Base-by-base conservation (phyloP, 306 rosid species). In the Carpinus fangiana region DNA sequence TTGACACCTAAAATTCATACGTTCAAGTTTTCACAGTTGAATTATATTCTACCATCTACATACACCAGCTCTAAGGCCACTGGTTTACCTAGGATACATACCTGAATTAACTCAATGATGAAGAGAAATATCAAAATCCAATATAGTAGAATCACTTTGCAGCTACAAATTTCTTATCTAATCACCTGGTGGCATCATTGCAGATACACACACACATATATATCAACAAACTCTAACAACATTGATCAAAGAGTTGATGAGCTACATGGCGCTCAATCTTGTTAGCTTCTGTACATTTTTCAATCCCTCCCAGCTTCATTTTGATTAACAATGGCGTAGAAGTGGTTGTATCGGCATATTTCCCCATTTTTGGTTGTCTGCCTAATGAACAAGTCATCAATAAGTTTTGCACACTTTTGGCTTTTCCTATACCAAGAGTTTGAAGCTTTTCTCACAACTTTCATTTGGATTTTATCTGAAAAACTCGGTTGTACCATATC, bases 401-500 rank as follows among this genome's bases (percentile, higher is more conserved):
- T 3, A 3, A 23, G 65, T 26, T 23, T 52, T 12, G 56, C 56
- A 38, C 17, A 41, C 64, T 8, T 7, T 3, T 7, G 31, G 13
- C 64, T n/a, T 52, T 13, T 16, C 12, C 23, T 34, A 51, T 5
- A 2, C 18, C 64, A 41, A 47, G 41, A 46, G 65, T 51, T 54
- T 57, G 1, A 67, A 65, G 67, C 66, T 46, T 18, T 43, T 54
- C 12, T 51, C 18, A 26, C 47, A 2, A 38, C 55, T 23, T 34
- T 79, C 74, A 78, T 26, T 13, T 79, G 86, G 77, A 56, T 68
- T 77, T 67, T 16, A 87, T 78, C 68, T 90, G 96, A 74, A 82
- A 85, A 78, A 94, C 80, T 81, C 96, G 86, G 34, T 73, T 90
- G 83, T 88, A 78, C 97, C 97, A 94, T 59, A 90, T 78, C 46